Base-by-base conservation (phyloP, 495 filamentous ascomycete species). In the Xylaria flabelliformis region DNA sequence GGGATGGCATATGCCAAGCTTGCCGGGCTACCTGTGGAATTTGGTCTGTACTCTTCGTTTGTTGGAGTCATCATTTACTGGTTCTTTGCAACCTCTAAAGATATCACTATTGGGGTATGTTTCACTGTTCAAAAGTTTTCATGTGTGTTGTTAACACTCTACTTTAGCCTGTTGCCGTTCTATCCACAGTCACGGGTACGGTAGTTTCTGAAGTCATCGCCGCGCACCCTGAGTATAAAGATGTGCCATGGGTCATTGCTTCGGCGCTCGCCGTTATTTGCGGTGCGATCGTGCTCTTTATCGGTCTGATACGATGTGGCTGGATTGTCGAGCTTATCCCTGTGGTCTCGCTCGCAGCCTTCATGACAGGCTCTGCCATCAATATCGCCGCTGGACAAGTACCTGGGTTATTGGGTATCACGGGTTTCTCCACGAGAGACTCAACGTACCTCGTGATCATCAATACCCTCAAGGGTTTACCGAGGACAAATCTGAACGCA, bases 51-150 rank as follows among this genome's bases (percentile, higher is more conserved):
- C 79, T 96, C 95, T 0, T 98, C 95, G 0, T 99, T 99, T 76
- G 97, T 98, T 91, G 96, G 96, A 34, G 95, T 98, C 4, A 79
- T 98, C 72, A 80, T 97, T 62, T 99, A 99, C 75, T 98, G 96
- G 96, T 97, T 98, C 80, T 98, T 99, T 76, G 96, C 96, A 1
- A 99, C 96, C 1, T 98, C 97, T 0, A 99, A 99, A 78, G 96
- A 99, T 81, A 98, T 99, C 78, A 98, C 96, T 9, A 98, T 99
- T 65, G 96, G 96, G n/a, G 93, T 95, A 83, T 85, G 92, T 89
- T 13, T 17, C n/a, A 13, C 58, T 1, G 46, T 21, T 21, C 48
- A 34, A 61, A 19, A 44, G 21, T 12, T 29, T 1, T 6, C 17
- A 36, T 1, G n/a, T 44, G 29, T 94, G 79, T 95, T 95, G 77